Evolutionary conservation across 2,329 filamentous ascomycete genomes (phyloP), one percentile per base, ranked within the genome.

Genomic region (Grosmannia serpens): DNA sequence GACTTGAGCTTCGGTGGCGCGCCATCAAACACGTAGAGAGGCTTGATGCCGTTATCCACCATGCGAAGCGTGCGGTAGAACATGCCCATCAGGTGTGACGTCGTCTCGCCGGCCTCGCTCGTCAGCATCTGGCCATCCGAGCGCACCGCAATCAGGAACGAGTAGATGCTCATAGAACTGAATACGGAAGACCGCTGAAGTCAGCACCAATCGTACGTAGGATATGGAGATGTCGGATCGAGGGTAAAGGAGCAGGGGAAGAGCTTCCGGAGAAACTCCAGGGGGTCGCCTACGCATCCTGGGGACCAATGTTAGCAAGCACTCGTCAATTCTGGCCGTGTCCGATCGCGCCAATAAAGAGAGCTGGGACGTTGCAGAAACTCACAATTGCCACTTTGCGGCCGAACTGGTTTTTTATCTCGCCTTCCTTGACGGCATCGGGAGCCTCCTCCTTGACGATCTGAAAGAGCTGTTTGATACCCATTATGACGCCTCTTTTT

Each of bases 331-430:
- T 15, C 35, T 15, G 41, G 20, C 20, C 8, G 5, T 10, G 8
- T 44, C 20, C 20, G 17, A 44, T 9, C 41, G 17, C n/a, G 13
- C 20, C 17, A 15, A 7, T 7, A 22, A 20, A 7, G 20, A n/a
- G 20, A n/a, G 8, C 7, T 20, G 41, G 17, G 4, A 44, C 8
- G 20, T 27, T 17, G 47, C 24, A 31, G 15, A 29, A 29, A 78
- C 89, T 70, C 78, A 95, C 91, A 74, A 96, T 96, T 56, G 92
- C 92, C 62, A 99, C 92, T 75, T 99, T 99, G 71, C 94, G 89
- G 63, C 94, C 94, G 70, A 99, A 99, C 65, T 99, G 94, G 67
- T 92, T 92, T 77, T 99, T 99, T 79, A 99, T 99, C 70, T 99
- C 94, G 61, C 94, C 90, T 69, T 91, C 87, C 74, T 96, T 97